These are phyloP conservation scores for Scutellaria barbata DNA, from an alignment of 257 asterid species.

Conservation along the genomic window DNA sequence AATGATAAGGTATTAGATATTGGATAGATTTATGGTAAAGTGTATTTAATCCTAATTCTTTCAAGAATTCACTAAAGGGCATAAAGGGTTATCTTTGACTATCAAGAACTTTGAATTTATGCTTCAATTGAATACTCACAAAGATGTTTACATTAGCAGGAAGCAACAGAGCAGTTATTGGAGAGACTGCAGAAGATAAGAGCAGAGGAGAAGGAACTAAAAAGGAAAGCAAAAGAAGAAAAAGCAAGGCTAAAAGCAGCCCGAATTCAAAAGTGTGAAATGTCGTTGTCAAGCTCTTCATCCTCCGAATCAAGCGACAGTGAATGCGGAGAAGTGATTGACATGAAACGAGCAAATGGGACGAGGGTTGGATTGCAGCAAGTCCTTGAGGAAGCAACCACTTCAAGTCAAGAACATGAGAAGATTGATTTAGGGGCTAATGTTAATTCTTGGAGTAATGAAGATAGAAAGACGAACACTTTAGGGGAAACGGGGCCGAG, in stretches of 20 bases:
- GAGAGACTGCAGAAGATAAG: conserved; percentile 57
- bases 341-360: conserved; percentile 40
- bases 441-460: background rate
- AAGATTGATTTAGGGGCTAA: background rate
- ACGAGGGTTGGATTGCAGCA: conserved; percentile 24
- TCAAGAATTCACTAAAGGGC: too few species aligned
- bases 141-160: conserved; percentile 41
- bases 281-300: conserved; percentile 54
- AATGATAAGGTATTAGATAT: too few species aligned
- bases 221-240: conserved; percentile 54
- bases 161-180: conserved; percentile 57
- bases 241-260: conserved; percentile 44
- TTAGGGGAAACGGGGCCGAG: background rate
- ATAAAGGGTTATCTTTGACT: too few species aligned
- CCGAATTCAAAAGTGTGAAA: conserved; percentile 36
- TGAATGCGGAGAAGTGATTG: conserved; percentile 56
- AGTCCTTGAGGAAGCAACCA: conserved; percentile 30
- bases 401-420: background rate
- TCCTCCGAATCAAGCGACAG: conserved; percentile 79
- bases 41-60: too few species aligned
- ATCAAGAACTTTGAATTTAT: background rate
- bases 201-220: conserved; percentile 53
- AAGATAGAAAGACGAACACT: background rate
- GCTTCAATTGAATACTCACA: background rate
- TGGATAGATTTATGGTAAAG: too few species aligned